Evolutionary conservation across 1,284 basidiomycete species (phyloP), one percentile per base, ranked within the genome.

Genomic region (Cerrena zonata): DNA sequence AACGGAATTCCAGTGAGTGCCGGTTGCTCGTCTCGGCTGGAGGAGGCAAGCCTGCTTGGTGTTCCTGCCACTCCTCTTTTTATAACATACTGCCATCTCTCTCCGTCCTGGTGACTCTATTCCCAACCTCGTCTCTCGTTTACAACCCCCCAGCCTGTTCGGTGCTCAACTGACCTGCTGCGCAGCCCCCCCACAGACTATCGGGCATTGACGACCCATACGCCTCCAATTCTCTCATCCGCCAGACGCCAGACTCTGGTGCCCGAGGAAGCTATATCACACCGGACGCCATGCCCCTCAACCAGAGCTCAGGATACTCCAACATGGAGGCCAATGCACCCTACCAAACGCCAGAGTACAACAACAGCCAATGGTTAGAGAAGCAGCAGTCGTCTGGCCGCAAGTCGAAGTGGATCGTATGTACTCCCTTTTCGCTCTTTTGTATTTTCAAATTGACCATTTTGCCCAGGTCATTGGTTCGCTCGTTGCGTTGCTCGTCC

Each of bases 381-480:
- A 72, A 71, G 58, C 63, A 65, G 56, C 53, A 65, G 54, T n/a
- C 57, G n/a, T 30, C 61, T 42, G 64, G 48, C 48, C 54, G 58
- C 45, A 59, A 63, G 45, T 62, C 66, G 19, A 71, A 68, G 62
- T 69, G 63, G 61, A 65, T 71, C 50, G 71, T 72, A 49, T 57
- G 70, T 66, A 40, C 39, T 22, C 34, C 42, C 42, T 36, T 12
- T 42, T 25, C 38, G 19, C 47, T 12, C 37, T 23, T 26, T 19
- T 48, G 30, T 50, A 10, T 21, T 27, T 37, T n/a, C 19, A 18
- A 37, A 23, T 50, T 44, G 19, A 5, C 48, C 12, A 13, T 25
- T 4, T 25, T 13, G 13, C 18, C 18, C 52, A 82, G 81, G 69
- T 80, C 49, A 65, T 78, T 51, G 76, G 74, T 37, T 70, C 71